Conservation (phyloP, 495 filamentous ascomycete species). For the Rhypophila decipiens region DNA sequence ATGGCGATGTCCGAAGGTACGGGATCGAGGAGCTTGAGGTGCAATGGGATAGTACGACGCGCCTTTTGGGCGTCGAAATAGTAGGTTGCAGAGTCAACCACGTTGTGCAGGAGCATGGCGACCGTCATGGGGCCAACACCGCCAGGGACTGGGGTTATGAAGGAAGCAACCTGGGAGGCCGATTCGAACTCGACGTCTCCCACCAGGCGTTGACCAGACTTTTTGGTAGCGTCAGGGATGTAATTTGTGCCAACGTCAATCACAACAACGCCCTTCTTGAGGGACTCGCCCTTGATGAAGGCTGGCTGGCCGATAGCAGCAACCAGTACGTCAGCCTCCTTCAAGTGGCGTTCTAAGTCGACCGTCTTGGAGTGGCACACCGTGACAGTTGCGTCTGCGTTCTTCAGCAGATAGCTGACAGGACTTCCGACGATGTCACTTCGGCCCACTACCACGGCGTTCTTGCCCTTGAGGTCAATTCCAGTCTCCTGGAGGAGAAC, state of each 20-base stretch:
- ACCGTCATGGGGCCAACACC: constrained; percentile 98
- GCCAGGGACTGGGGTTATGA: constrained; percentile 93
- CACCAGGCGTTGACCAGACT: constrained; percentile 88
- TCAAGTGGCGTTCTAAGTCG: constrained; percentile 64
- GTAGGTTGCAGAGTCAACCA: constrained; percentile 71
- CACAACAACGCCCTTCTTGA: constrained; percentile 88
- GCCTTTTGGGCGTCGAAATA: constrained; percentile 78
- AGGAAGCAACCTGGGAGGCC: constrained; percentile 79
- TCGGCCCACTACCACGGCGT: constrained; percentile 88
- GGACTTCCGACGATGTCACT: constrained; percentile 97
- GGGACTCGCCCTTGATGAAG: constrained; percentile 89
- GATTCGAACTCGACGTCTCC: constrained; percentile 93
- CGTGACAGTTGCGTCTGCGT: constrained; percentile 94
- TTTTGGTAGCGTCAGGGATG: constrained; percentile 86
- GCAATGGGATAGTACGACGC: constrained; percentile 69
- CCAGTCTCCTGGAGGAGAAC: constrained; percentile 77
- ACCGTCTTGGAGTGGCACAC: constrained; percentile 87
- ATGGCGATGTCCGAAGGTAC: constrained; percentile 93
- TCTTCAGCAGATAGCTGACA: constrained; percentile 89
- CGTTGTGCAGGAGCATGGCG: constrained; percentile 93
- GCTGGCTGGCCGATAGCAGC: constrained; percentile 83
- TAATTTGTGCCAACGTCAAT: constrained; percentile 98
- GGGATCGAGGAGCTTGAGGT: constrained; percentile 64
- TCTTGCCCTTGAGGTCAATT: constrained; percentile 78
- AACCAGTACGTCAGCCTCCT: constrained; percentile 81